Base-by-base conservation (phyloP, 768 basidiomycete species). In the Lentinula sp. region DNA sequence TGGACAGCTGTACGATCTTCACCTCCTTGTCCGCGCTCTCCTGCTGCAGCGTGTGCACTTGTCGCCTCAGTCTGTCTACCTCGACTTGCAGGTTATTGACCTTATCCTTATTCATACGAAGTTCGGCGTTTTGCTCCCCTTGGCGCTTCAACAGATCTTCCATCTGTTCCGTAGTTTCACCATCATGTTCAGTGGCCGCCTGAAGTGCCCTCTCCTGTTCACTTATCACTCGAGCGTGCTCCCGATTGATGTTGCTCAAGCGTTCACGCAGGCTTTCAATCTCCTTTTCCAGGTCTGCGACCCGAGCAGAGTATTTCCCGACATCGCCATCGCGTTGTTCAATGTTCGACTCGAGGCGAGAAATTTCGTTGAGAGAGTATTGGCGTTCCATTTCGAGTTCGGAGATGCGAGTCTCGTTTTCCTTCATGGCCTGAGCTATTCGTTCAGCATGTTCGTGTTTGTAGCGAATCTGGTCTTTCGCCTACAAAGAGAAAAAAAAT, bases 11-110 rank as follows among this genome's bases (percentile, higher is more conserved):
- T 13, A 85, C 76, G 45, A 95, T 80, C 69, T 87, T 88, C 40
- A 95, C 80, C 64, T 95, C 94, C 74, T 88, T 89, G 61, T 87
- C 86, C 10, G 93, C 89, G 67, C 89, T 93, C 68, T 91, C 88
- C 65, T 89, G 84, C 70, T 92, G 84, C 57, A 95, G 72, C 15
- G 81, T 79, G 61, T 88, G 88, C 16, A 91, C 76, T 60, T 88
- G 87, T 57, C 77, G 71, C 56, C 84, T 77, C 49, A 90, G 70
- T 13, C 78, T 75, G 60, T 87, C 84, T 7, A 86, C 71, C 46
- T 60, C 52, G 18, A 31, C 59, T 35, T 5, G 48, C 16, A 60
- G 18, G 34, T 74, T 74, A 15, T 64, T 68, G 11, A 84, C 73
- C 11, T 83, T 77, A 51, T 87, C 84, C 60, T 78, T 76, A 53